phyloP scores from a whole-genome alignment of 129 eudicot species.

The Tanacetum coccineum region DNA sequence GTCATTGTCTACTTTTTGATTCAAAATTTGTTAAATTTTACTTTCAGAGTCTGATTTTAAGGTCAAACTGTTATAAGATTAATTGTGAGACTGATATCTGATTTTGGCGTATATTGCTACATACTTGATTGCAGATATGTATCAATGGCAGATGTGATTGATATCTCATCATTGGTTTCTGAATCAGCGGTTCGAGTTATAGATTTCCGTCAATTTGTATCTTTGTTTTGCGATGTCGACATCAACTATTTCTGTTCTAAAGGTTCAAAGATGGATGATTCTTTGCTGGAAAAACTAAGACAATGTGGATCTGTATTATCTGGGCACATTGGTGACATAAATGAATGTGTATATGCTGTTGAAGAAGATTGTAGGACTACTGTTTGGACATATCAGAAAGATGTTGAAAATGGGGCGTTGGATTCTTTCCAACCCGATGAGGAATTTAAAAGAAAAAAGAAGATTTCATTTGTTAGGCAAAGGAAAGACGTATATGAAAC shows the following conservation, averaged over 20 bases:
- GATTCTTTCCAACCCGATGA: constrained; percentile 96
- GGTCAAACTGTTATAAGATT: background rate
- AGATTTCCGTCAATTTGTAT: constrained; percentile 67
- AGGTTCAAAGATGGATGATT: constrained; percentile 31
- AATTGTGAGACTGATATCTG: background rate
- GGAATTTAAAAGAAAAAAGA: constrained; percentile 74
- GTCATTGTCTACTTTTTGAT: too few species aligned
- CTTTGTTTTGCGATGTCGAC: constrained; percentile 67
- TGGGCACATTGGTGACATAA: constrained; percentile 41
- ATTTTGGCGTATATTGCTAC: background rate
- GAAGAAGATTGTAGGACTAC: constrained; percentile 87
- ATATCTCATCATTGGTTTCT: constrained; percentile 63
- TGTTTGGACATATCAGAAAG: constrained; percentile 71
- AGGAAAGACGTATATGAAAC: too few species aligned
- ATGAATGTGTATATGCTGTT: constrained; percentile 65
- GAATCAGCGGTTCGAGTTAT: constrained; percentile 47
- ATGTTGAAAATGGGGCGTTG: constrained; percentile 51
- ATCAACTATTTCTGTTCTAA: constrained; percentile 41
- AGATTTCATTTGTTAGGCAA: constrained; percentile 59
- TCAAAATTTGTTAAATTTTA: background rate
- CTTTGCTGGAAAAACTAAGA: constrained; percentile 40
- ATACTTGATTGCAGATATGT: constrained; percentile 66
- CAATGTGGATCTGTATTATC: constrained; percentile 75
- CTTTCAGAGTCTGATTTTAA: background rate
- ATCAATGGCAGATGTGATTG: constrained; percentile 82